phyloP scores from a whole-genome alignment of 2,329 filamentous ascomycete genomes.

The Hymenoscyphus albidus region DNA sequence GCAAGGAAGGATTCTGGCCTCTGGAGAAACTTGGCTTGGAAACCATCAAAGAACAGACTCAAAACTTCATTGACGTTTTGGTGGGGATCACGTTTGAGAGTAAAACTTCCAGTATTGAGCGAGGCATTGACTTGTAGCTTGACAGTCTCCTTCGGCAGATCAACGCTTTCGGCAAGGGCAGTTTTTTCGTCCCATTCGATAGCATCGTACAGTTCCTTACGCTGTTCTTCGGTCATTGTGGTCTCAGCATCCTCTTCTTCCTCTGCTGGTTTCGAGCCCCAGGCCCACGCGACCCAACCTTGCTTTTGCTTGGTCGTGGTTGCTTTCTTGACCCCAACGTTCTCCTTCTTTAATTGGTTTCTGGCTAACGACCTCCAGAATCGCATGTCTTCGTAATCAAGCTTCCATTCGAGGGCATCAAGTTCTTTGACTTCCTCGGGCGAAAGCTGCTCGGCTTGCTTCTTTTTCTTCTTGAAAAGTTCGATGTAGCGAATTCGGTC shows the following conservation, averaged over 20 bases:
- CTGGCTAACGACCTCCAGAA: constrained; percentile 96
- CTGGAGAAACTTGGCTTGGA: constrained; percentile 85
- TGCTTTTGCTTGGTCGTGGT: constrained; percentile 60
- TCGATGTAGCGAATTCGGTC: constrained; percentile 86
- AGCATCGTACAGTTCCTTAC: constrained; percentile 92
- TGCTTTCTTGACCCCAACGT: constrained; percentile 78
- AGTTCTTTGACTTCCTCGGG: constrained; percentile 69
- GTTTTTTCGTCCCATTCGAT: constrained; percentile 99
- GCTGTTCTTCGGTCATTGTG: constrained; percentile 90
- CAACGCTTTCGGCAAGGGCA: constrained; percentile 79
- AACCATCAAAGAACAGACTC: constrained; percentile 89
- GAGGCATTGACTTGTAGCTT: constrained; percentile 91
- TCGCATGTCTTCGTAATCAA: constrained; percentile 89
- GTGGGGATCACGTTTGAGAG: constrained; percentile 79
- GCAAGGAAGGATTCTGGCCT: constrained; percentile 86
- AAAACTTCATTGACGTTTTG: constrained; percentile 76
- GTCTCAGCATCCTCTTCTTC: constrained; percentile 69
- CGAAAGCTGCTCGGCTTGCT: constrained; percentile 60
- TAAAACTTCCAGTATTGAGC: constrained; percentile 94
- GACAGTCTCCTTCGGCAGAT: constrained; percentile 84
- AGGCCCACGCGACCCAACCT: constrained; percentile 88
- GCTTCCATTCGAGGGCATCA: constrained; percentile 75
- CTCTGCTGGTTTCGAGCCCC: constrained; percentile 67
- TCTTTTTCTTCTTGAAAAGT: constrained; percentile 89
- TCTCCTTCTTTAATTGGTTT: constrained; percentile 93